Base-by-base conservation (phyloP, 345 rosid genomes). In the Dipteronia sinensis region DNA sequence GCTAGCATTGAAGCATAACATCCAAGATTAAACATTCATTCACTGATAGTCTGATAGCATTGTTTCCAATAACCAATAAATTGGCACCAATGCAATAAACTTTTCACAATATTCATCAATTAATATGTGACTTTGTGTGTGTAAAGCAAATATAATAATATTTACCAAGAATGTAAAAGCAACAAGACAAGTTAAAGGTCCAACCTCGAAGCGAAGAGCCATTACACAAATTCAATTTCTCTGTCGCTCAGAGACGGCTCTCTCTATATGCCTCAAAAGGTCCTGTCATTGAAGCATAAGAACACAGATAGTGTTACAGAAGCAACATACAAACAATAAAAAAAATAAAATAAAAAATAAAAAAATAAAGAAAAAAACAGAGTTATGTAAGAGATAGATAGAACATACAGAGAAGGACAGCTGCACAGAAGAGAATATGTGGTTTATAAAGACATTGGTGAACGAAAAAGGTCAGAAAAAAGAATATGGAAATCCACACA, bases 171-270 rank as follows among this genome's bases (percentile, higher is more conserved):
- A 22, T 77, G 11, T 5, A 67, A 53, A 44, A 64, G 56, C 3
- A 13, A 63, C 69, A 64, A 23, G 49, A 20, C 3, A n/a, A 79
- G 13, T 53, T 40, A 16, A 67, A 63, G 29, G 75, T 40, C 77
- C 13, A 58, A 82, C 85, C 82, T 85, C 87, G 27, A 82, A 85
- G 51, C 81, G 85, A 63, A 85, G 87, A 78, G 87, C 87, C 87
- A 79, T 79, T 46, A 25, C 20, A 63, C 44, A 69, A 58, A 8
- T 68, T 44, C 75, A 2, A 31, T 63, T 17, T 51, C 71, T 23
- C 23, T n/a, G 10, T 10, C 27, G 29, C 58, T 76, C 20, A 27
- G 67, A 34, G 6, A 34, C 0, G 38, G 38, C 38, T 34, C 38
- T 29, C 31, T 34, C 38, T 34, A 34, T 34, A 34, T 34, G 38